These are phyloP conservation scores for Mycena amicta DNA, from an alignment of 768 basidiomycete species.

Conservation along the genomic window DNA sequence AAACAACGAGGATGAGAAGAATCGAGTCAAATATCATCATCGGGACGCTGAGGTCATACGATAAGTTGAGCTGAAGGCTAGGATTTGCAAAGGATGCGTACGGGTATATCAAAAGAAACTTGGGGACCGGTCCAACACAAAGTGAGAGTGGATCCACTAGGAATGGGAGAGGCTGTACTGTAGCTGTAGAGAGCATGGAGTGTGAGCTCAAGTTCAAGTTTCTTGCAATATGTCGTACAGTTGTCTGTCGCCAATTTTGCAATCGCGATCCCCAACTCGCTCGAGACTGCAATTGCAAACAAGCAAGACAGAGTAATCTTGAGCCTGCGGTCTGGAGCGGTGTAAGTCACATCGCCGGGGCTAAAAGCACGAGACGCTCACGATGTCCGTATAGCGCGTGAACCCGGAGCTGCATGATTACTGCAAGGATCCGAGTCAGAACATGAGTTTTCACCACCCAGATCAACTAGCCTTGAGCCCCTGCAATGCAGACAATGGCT, in stretches of 20 bases:
- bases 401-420: slow-evolving; percentile 14
- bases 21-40: slow-evolving; percentile 10
- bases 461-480: slow-evolving; percentile 2
- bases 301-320: slow-evolving; percentile 1
- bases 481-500: background rate
- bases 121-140: slow-evolving; percentile 5
- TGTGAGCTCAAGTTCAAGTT: background rate
- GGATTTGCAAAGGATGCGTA: background rate
- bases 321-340: background rate
- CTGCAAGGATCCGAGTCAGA: background rate
- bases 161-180: background rate
- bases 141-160: slow-evolving; percentile 4
- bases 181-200: background rate
- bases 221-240: background rate
- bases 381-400: slow-evolving; percentile 9
- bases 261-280: slow-evolving; percentile 4
- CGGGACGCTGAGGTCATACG: background rate
- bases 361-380: background rate
- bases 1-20: slow-evolving; percentile 6
- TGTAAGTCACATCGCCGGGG: background rate
- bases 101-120: slow-evolving; percentile 3
- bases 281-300: background rate
- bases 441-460: background rate
- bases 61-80: background rate
- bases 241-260: background rate